A percentile compares a stretch with the other conserved stretches of the same genome.
Evolutionary conservation across 176 grass and related monocot species (phyloP).

Genomic region (Pharus latifolius): DNA sequence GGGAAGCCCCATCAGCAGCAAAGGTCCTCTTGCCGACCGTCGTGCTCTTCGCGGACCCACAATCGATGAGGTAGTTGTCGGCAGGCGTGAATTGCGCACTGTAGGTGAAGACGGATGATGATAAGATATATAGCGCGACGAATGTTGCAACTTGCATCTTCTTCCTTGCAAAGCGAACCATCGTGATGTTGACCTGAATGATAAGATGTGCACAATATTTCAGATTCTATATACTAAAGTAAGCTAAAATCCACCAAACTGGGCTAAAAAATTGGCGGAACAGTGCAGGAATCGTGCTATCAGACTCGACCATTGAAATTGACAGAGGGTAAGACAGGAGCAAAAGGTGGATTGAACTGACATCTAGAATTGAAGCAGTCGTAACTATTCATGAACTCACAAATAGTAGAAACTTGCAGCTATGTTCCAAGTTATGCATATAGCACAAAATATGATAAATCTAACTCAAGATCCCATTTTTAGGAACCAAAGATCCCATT

Average conservation of each 20-base stretch:
- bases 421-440: too few species aligned
- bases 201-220: constrained; percentile 10
- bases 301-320: neutral
- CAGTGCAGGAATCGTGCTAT: too few species aligned
- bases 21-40: constrained; percentile 58
- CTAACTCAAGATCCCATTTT: too few species aligned
- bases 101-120: constrained; percentile 26
- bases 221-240: neutral
- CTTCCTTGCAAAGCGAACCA: neutral
- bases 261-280: too few species aligned
- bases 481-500: neutral
- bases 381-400: neutral
- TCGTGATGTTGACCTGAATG: constrained; percentile 45
- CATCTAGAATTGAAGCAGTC: neutral
- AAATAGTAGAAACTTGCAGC: too few species aligned
- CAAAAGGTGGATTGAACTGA: neutral
- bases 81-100: constrained; percentile 51
- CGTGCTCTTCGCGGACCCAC: constrained; percentile 58
- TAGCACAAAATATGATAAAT: too few species aligned
- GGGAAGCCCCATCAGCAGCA: constrained; percentile 36
- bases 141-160: constrained; percentile 16
- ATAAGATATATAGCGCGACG: constrained; percentile 26
- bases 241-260: neutral
- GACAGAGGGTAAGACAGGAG: neutral
- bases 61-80: constrained; percentile 83